Conservation (phyloP, 2,329 filamentous ascomycete genomes). For the Clonostachys rhizophaga region DNA sequence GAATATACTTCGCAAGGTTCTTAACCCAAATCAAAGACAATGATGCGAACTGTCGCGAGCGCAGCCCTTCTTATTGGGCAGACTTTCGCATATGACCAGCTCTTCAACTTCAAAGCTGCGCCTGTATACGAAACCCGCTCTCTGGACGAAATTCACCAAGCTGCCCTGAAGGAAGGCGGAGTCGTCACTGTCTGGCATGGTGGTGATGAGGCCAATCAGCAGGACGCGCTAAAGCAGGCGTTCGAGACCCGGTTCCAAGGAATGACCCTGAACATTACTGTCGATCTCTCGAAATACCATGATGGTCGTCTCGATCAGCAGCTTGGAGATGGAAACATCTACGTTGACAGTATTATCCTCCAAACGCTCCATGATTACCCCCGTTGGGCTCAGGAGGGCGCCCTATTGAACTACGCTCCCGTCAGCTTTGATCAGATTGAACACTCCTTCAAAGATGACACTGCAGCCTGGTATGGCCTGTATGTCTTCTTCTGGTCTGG, state of each 20-base stretch:
- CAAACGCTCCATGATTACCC: conserved; percentile 48
- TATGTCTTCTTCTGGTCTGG: conserved; percentile 29
- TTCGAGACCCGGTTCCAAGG: conserved; percentile 43
- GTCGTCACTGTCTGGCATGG: conserved; percentile 41
- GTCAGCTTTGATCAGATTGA: conserved; percentile 35
- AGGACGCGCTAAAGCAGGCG: conserved; percentile 27
- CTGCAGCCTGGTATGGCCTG: conserved; percentile 33
- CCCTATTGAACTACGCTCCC: conserved; percentile 43
- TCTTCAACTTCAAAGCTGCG: conserved; percentile 13
- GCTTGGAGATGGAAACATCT: conserved; percentile 26
- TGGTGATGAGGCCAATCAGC: conserved; percentile 37
- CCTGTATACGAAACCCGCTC: conserved; percentile 33
- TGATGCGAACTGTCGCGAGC: no score
- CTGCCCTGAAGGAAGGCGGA: conserved; percentile 65
- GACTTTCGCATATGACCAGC: conserved; percentile 7
- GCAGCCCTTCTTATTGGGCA: no score
- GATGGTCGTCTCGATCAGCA: conserved; percentile 39
- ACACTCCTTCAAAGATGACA: conserved; percentile 33
- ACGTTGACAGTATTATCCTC: conserved; percentile 39
- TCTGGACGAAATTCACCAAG: conserved; percentile 66
- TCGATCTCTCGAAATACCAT: conserved; percentile 52
- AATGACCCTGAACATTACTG: conserved; percentile 46
- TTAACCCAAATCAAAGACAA: no score
- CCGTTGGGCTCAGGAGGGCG: conserved; percentile 41
- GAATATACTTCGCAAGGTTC: no score